Base-by-base conservation (phyloP, 202 grass and related monocot species). In the Eragrostis tef region DNA sequence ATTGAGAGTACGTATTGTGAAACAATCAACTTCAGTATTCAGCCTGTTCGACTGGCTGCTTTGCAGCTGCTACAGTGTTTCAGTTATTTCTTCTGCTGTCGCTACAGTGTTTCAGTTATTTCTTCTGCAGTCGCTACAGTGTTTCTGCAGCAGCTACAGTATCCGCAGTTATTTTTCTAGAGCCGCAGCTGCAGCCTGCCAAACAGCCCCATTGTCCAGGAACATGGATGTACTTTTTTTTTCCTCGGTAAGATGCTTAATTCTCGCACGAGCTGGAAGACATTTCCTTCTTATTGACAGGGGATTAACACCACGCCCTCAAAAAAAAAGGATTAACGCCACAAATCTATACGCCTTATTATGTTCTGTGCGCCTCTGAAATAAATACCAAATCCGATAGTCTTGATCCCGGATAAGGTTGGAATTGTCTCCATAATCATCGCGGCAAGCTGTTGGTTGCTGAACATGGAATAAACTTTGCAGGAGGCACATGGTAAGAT, bases 401-500 rank as follows among this genome's bases (percentile, higher is more conserved):
- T 81, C 16, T 49, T 60, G 41, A 70, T 43, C 67, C 60, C 47
- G 25, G 48, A 36, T 71, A 79, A 34, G 39, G 67, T 50, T 49
- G 41, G 67, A 81, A 71, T 34, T 61, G 17, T 46, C 67, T 45
- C 21, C 53, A 49, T 71, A 48, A 81, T 81, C 67, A 81, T 45
- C 11, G 13, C 34, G 25, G 20, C 26, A 70, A 70, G 31, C 51
- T n/a, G 51, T 80, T 43, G 49, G n/a, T 41, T 44, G 48, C 5
- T 79, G 13, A 67, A 53, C 44, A 26, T n/a, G 36, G 49, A 80
- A 80, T 80, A 80, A 68, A 80, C 36, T 61, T 71, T 71, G 51
- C 52, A 71, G 22, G 67, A 61, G 29, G 53, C 67, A 81, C 79
- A 81, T 71, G 79, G 67, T 60, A 61, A 53, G 50, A 80, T 69